phyloP scores from a whole-genome alignment of 495 filamentous ascomycete species.

The Aspergillus campestris region DNA sequence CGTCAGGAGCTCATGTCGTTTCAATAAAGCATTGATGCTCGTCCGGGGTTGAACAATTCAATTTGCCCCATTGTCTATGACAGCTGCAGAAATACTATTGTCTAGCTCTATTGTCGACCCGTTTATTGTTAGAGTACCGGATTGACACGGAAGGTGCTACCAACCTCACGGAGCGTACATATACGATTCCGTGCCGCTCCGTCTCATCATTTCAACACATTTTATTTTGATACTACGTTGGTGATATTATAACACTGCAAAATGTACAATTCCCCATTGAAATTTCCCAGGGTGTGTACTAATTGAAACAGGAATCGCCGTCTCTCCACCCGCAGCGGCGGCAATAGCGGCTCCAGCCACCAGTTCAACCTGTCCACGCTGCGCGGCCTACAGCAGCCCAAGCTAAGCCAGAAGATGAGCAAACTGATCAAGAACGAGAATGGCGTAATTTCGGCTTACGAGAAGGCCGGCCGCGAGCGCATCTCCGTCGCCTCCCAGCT shows the following conservation, averaged over 20 bases:
- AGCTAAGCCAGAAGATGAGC: slow-evolving; percentile 75
- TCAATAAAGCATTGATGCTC: neutral
- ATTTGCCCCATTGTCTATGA: neutral
- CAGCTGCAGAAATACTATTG: too few species aligned
- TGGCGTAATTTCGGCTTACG: slow-evolving; percentile 71
- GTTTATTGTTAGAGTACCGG: too few species aligned
- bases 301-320: slow-evolving; percentile 44
- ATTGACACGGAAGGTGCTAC: too few species aligned
- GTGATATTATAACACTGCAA: neutral
- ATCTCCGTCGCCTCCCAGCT: slow-evolving; percentile 77
- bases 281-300: neutral
- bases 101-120: too few species aligned
- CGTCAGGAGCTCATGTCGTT: slow-evolving; percentile 8
- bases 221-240: too few species aligned
- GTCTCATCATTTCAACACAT: neutral
- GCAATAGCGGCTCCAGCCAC: slow-evolving; percentile 36
- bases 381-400: slow-evolving; percentile 72
- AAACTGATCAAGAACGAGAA: slow-evolving; percentile 90
- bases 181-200: neutral
- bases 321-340: slow-evolving; percentile 48
- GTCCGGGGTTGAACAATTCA: slow-evolving; percentile 2
- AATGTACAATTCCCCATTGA: neutral
- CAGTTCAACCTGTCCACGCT: slow-evolving; percentile 75
- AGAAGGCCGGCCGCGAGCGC: slow-evolving; percentile 72
- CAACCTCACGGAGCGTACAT: too few species aligned